phyloP scores from a whole-genome alignment of 139 green algal species.

The Choricystis sp. region DNA sequence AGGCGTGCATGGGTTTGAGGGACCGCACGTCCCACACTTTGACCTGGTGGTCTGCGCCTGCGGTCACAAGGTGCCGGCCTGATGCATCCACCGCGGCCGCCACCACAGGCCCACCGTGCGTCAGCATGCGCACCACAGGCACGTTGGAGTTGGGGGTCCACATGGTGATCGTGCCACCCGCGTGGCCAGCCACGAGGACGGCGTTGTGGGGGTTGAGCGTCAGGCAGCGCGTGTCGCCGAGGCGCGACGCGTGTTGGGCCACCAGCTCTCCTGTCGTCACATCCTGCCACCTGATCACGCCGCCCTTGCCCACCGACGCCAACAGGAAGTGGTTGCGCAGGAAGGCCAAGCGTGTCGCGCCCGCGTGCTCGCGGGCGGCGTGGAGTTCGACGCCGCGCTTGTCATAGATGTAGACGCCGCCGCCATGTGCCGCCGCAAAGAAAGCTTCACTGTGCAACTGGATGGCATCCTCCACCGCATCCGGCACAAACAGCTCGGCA shows the following conservation, averaged over 20 bases:
- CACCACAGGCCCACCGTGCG: conserved; percentile 60
- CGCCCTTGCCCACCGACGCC: conserved; percentile 51
- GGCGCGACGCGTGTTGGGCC: conserved; percentile 59
- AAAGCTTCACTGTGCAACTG: conserved; percentile 96
- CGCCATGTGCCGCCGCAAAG: conserved; percentile 86
- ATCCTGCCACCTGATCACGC: conserved; percentile 84
- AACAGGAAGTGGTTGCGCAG: conserved; percentile 95
- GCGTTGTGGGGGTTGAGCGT: conserved; percentile 77
- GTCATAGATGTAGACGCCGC: conserved; percentile 97
- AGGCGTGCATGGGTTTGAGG: conserved; percentile 69
- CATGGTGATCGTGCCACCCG: conserved; percentile 76
- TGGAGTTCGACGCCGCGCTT: conserved; percentile 92
- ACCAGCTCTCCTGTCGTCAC: conserved; percentile 80
- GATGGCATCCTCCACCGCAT: conserved; percentile 65
- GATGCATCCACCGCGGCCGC: conserved; percentile 54
- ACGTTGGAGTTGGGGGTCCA: conserved; percentile 89
- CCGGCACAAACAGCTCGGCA: conserved; percentile 83
- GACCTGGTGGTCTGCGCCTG: conserved; percentile 60
- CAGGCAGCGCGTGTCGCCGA: conserved; percentile 32
- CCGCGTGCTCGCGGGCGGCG: conserved; percentile 39
- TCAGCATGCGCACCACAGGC: conserved; percentile 81
- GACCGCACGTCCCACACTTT: conserved; percentile 87
- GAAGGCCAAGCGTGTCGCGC: conserved; percentile 59
- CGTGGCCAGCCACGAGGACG: conserved; percentile 69
- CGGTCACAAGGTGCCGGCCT: conserved; percentile 74